Conservation (phyloP, 768 basidiomycete genomes). For the Lentinula edodes region DNA sequence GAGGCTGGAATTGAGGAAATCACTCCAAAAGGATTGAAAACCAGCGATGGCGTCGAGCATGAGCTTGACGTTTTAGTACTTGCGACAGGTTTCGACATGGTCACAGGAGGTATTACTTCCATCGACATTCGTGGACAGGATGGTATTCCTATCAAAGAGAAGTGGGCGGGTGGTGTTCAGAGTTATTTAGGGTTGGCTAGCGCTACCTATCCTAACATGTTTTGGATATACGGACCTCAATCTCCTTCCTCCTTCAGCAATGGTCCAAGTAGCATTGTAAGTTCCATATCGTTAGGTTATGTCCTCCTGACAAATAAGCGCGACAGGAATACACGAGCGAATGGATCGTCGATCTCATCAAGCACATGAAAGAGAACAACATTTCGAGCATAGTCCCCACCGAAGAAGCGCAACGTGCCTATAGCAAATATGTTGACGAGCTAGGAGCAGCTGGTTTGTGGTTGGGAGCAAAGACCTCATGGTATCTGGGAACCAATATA, state of each 20-base stretch:
- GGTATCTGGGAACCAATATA: conserved; percentile 12
- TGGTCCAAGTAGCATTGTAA: conserved; percentile 11
- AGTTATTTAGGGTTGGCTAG: conserved; percentile 13
- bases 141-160: conserved; percentile 1
- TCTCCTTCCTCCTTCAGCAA: conserved; percentile 11
- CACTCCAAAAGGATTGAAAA: neutral
- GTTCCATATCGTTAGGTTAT: neutral
- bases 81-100: conserved; percentile 7
- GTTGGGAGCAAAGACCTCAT: conserved; percentile 6
- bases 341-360: conserved; percentile 19
- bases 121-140: conserved; percentile 7
- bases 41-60: conserved; percentile 4
- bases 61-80: conserved; percentile 4
- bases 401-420: neutral
- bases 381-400: neutral
- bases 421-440: neutral
- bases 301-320: neutral
- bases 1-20: neutral
- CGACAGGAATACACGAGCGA: conserved; percentile 19
- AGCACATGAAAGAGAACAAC: conserved; percentile 10
- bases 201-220: conserved; percentile 13
- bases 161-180: conserved; percentile 4
- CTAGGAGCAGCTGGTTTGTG: neutral
- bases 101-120: conserved; percentile 5
- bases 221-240: conserved; percentile 13